Evolutionary conservation across 805 yeast species (phyloP).

Genomic region (Candida silvicultrix): DNA sequence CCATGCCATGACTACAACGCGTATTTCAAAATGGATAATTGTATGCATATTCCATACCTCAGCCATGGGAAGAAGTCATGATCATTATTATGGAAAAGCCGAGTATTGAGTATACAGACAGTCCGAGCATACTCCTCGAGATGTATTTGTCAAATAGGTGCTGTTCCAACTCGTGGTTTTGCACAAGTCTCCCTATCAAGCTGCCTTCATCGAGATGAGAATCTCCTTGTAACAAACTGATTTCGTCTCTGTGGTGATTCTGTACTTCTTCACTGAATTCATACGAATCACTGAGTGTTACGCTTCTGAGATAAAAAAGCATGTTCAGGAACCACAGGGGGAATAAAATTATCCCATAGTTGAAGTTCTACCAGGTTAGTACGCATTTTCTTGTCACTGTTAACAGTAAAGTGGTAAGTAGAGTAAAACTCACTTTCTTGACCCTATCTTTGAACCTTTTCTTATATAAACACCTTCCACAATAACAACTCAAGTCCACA

Average conservation of each 20-base stretch:
- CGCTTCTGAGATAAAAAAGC: conserved; percentile 2
- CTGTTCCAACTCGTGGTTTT: conserved; percentile 7
- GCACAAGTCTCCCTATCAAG: conserved; percentile 7
- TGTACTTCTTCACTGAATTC: conserved; percentile 12
- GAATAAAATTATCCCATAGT: conserved; percentile 14
- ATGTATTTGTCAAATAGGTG: conserved; percentile 9
- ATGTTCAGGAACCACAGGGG: conserved; percentile 17
- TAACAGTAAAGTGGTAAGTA: no score
- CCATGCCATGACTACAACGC: no score
- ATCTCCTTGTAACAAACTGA: conserved; percentile 2
- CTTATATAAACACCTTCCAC: conserved; percentile 14
- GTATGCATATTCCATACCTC: not conserved
- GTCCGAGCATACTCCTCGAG: conserved; percentile 16
- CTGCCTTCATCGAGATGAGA: conserved; percentile 5
- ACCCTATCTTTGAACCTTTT: conserved; percentile 6
- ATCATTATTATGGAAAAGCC: not conserved
- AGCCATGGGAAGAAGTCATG: not conserved
- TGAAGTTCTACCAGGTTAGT: conserved; percentile 12
- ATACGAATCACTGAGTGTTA: conserved; percentile 4
- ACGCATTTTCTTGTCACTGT: no score
- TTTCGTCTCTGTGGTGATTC: conserved; percentile 10
- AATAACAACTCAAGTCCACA: conserved; percentile 14
- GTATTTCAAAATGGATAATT: no score
- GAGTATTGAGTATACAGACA: not conserved
- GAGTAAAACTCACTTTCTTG: conserved; percentile 8